These are phyloP conservation scores for Suillus alpinus DNA, from an alignment of 768 basidiomycete species.

Conservation along the genomic window DNA sequence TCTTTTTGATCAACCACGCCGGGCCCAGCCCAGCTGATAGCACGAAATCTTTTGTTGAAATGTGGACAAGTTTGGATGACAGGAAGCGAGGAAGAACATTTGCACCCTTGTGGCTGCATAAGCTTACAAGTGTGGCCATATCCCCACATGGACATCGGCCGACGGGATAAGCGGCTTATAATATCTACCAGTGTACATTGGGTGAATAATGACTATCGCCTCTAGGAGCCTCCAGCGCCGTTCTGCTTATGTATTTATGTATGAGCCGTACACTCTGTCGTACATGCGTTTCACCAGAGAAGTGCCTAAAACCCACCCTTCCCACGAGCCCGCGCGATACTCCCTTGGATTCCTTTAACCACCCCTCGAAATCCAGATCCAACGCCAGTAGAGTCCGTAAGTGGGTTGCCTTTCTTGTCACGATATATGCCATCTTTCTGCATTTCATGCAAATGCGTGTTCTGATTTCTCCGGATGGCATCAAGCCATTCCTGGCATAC, in stretches of 20 bases:
- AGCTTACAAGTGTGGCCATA: background rate
- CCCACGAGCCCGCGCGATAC: conserved; percentile 41
- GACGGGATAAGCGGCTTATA: background rate
- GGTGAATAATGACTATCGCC: background rate
- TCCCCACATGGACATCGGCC: background rate
- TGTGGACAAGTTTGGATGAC: background rate
- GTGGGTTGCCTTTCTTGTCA: conserved; percentile 42
- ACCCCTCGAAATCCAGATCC: conserved; percentile 37
- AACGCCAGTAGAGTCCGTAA: conserved; percentile 37
- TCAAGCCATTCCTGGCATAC: conserved; percentile 57
- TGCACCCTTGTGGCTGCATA: background rate
- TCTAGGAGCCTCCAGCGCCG: background rate
- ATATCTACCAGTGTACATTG: background rate
- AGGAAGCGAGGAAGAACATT: background rate
- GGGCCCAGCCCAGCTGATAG: background rate
- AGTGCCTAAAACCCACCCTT: conserved; percentile 35
- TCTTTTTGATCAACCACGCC: background rate
- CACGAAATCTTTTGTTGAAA: background rate
- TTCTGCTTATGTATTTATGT: background rate
- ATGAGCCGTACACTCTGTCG: background rate
- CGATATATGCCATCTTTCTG: conserved; percentile 57
- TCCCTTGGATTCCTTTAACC: conserved; percentile 41
- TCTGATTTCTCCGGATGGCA: conserved; percentile 50
- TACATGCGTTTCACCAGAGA: background rate
- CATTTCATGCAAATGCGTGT: conserved; percentile 48